These are phyloP conservation scores for Epichloe hybrida DNA, from an alignment of 2,329 filamentous ascomycete species.

Conservation along the genomic window DNA sequence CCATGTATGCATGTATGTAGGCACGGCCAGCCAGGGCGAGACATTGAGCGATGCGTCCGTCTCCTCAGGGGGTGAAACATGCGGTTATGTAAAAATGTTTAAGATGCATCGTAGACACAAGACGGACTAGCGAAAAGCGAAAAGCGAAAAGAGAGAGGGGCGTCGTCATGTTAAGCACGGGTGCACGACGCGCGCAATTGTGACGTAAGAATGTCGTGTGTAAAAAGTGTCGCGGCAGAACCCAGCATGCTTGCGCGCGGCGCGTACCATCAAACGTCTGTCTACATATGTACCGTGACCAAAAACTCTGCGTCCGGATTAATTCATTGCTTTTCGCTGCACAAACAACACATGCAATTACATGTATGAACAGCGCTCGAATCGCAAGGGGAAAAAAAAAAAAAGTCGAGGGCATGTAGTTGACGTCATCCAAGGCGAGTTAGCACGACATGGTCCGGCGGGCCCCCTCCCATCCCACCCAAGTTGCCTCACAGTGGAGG, in stretches of 20 bases:
- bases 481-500: not conserved
- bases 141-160: not conserved
- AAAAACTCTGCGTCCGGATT: no score
- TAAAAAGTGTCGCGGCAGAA: not conserved
- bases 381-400: not conserved
- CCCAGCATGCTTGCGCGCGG: no score
- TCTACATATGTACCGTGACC: no score
- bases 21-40: not conserved
- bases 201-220: conserved; percentile 3
- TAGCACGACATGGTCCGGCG: conserved; percentile 1
- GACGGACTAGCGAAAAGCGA: not conserved
- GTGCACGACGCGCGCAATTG: not conserved
- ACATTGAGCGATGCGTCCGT: not conserved
- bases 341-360: no score
- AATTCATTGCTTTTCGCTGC: no score
- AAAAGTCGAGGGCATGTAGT: not conserved
- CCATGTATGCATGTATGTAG: not conserved
- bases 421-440: conserved; percentile 3
- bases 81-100: not conserved
- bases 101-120: not conserved
- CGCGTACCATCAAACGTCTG: no score
- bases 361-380: no score
- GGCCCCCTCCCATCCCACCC: not conserved
- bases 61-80: not conserved
- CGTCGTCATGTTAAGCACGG: not conserved